phyloP scores from a whole-genome alignment of 192 early-diverging fungal species.

The Funneliformis mosseae region DNA sequence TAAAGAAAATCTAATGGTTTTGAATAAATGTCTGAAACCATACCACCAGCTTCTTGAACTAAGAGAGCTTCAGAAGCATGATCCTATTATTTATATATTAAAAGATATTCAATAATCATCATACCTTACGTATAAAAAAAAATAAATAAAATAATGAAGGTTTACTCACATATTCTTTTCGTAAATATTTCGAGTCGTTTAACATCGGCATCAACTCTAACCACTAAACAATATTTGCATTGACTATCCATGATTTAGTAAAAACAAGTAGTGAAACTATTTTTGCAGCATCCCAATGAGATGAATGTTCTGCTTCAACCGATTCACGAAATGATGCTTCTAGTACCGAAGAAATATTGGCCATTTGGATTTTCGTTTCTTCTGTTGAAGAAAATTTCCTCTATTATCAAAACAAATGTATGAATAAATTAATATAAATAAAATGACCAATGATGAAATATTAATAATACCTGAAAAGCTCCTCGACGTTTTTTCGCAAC shows the following conservation, averaged over 20 bases:
- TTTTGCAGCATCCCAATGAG: constrained; percentile 75
- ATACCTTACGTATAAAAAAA: background rate
- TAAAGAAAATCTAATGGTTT: constrained; percentile 86
- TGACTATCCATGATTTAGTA: constrained; percentile 88
- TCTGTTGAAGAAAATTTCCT: constrained; percentile 53
- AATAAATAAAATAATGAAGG: too few relatives aligned
- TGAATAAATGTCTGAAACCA: constrained; percentile 80
- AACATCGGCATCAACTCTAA: constrained; percentile 89
- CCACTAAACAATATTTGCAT: constrained; percentile 93
- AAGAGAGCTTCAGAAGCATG: constrained; percentile 91
- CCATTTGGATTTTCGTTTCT: constrained; percentile 70
- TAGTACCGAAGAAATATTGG: constrained; percentile 49
- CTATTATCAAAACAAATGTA: constrained; percentile 39
- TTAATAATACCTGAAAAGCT: constrained; percentile 83
- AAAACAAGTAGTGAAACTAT: constrained; percentile 86
- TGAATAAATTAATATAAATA: too few relatives aligned
- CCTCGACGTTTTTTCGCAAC: constrained; percentile 86
- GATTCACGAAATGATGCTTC: constrained; percentile 92
- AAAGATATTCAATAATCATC: background rate
- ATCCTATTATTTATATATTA: constrained; percentile 61
- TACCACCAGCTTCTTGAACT: constrained; percentile 92
- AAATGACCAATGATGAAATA: too few relatives aligned
- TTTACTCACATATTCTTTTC: constrained; percentile 97
- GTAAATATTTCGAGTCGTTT: constrained; percentile 79
- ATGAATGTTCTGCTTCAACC: constrained; percentile 89